Base-by-base conservation (phyloP, 2,329 filamentous ascomycete genomes). In the Sporothrix variecibatus region DNA sequence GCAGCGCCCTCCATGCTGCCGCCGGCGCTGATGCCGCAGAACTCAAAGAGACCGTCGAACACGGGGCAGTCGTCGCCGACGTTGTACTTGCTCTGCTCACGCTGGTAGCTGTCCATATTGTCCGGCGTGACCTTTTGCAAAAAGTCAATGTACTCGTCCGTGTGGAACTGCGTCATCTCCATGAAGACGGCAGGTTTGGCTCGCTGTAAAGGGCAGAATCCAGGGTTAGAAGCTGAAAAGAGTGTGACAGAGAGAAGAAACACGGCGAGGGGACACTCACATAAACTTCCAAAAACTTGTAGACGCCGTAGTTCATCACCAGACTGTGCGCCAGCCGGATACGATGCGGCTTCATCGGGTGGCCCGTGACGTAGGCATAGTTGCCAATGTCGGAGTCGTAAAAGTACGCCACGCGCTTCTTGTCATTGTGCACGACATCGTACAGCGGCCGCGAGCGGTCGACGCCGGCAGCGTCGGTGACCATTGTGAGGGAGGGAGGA, bases 341-440 rank as follows among this genome's bases (percentile, higher is more conserved):
- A 28, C 96, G 92, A 89, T 97, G 97, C 76, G 96, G 96, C 84
- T 99, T 99, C 96, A 99, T 99, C 58, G 96, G 96, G 86, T 99
- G 96, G 26, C 94, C 94, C 76, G 94, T 94, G 74, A 97, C 94
- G 81, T 98, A 98, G 81, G 95, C 95, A 86, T 98, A 98, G 83
- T 98, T 98, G 77, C 95, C 95, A 81, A 98, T 96, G 84, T 98
- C 95, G 2, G 94, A 97, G 81, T 98, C 95, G 87, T 98, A 98
- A 83, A 98, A 98, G 85, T 98, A 98, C 73, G 95, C 95, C 74
- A 98, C 94, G 81, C 95, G 94, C 85, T 96, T 97, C 79, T 83
- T 83, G 77, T 80, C 79, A 46, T 79, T 80, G 72, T 86, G 84
- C 34, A 85, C 84, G 74, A 84, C 82, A 75, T 84, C 83, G 77